These are phyloP conservation scores for Talaromyces sp. DNA, from an alignment of 2,329 filamentous ascomycete genomes.

Conservation along the genomic window DNA sequence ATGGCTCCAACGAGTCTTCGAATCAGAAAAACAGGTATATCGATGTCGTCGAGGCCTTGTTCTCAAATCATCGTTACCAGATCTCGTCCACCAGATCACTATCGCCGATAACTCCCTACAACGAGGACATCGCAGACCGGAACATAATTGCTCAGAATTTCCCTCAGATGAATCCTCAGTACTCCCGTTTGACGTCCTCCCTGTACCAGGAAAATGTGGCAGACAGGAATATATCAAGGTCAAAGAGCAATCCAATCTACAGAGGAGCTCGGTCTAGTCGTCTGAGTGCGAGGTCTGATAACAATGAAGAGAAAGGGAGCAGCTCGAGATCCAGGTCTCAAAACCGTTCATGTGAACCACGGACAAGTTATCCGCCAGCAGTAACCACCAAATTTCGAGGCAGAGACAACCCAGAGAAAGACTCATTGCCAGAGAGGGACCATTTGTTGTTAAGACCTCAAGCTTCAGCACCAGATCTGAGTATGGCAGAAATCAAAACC, in stretches of 20 bases:
- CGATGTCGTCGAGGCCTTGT: slow-evolving; percentile 38
- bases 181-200: slow-evolving; percentile 30
- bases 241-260: slow-evolving; percentile 16
- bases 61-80: slow-evolving; percentile 29
- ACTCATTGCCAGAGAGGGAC: background rate
- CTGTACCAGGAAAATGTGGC: slow-evolving; percentile 41
- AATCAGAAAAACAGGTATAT: slow-evolving; percentile 31
- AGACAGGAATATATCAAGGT: slow-evolving; percentile 35
- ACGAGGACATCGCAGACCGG: slow-evolving; percentile 41
- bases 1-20: slow-evolving; percentile 18
- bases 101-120: slow-evolving; percentile 34
- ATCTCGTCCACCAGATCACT: slow-evolving; percentile 19
- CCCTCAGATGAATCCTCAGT: slow-evolving; percentile 15
- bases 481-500: slow-evolving; percentile 3
- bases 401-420: slow-evolving; percentile 9
- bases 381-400: slow-evolving; percentile 4
- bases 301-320: background rate
- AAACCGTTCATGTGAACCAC: background rate
- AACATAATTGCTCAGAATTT: slow-evolving; percentile 31
- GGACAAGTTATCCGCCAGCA: slow-evolving; percentile 7
- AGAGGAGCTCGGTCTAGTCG: slow-evolving; percentile 6
- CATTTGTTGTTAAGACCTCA: slow-evolving; percentile 22
- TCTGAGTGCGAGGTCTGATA: slow-evolving; percentile 2
- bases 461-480: slow-evolving; percentile 30
- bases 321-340: background rate